phyloP scores from a whole-genome alignment of 1,139 yeast species.

The Yamadazyma friedrichii region DNA sequence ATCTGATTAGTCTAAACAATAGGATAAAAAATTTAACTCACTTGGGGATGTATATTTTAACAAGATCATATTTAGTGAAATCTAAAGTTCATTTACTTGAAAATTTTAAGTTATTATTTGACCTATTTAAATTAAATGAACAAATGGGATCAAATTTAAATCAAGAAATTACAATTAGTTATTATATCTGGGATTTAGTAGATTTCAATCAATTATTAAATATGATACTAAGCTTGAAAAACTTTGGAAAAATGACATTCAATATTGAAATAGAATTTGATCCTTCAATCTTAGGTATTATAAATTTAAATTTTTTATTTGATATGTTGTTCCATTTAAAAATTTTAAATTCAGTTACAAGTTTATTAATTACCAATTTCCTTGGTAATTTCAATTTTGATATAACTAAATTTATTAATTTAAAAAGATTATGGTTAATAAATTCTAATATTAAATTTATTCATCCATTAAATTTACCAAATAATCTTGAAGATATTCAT shows the following conservation, averaged over 20 bases:
- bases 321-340: constrained; percentile 5
- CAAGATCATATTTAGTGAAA: constrained; percentile 12
- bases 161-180: constrained; percentile 19
- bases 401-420: constrained; percentile 12
- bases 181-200: constrained; percentile 20
- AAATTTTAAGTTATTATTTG: constrained; percentile 7
- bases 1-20: constrained; percentile 11
- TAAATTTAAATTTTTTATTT: constrained; percentile 15
- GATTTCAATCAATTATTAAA: constrained; percentile 18
- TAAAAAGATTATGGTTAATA: constrained; percentile 19
- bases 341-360: constrained; percentile 7
- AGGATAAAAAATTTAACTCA: constrained; percentile 12
- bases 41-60: constrained; percentile 15
- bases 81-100: constrained; percentile 4
- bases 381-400: constrained; percentile 16
- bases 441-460: constrained; percentile 18
- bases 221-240: constrained; percentile 7
- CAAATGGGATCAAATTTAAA: constrained; percentile 3
- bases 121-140: constrained; percentile 6
- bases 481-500: constrained; percentile 8
- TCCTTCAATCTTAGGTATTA: constrained; percentile 16
- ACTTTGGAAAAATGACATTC: constrained; percentile 9
- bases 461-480: constrained; percentile 7
- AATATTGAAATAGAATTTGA: constrained; percentile 25
- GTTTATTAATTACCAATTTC: constrained; percentile 15